Conservation (phyloP, 805 yeast species). For the Ogataea saltuana region DNA sequence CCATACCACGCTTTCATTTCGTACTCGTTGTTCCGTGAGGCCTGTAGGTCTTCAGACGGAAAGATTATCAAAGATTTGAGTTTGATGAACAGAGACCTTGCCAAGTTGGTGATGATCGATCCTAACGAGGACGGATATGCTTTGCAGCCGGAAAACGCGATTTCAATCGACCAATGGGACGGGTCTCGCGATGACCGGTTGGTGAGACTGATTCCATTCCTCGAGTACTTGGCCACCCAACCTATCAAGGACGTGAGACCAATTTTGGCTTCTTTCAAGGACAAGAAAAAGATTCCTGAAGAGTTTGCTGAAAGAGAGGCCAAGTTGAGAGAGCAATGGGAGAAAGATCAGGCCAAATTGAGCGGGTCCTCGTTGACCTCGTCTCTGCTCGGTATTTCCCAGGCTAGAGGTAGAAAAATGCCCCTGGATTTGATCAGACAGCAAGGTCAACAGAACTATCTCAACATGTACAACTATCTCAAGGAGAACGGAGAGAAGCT, state of each 20-base stretch:
- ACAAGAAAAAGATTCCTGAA: conserved; percentile 64
- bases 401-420: conserved; percentile 54
- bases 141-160: conserved; percentile 93
- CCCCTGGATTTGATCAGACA: conserved; percentile 89
- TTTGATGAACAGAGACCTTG: conserved; percentile 86
- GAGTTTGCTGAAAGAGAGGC: conserved; percentile 82
- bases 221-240: conserved; percentile 93
- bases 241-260: conserved; percentile 85
- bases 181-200: conserved; percentile 83
- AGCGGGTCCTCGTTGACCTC: conserved; percentile 25
- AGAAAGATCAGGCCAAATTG: conserved; percentile 46
- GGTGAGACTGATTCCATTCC: conserved; percentile 81
- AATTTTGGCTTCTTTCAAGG: conserved; percentile 69
- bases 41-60: conserved; percentile 87
- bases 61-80: conserved; percentile 86
- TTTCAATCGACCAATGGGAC: conserved; percentile 80
- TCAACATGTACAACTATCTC: conserved; percentile 66
- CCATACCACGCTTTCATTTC: conserved; percentile 89
- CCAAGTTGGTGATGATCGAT: conserved; percentile 79
- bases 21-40: conserved; percentile 87
- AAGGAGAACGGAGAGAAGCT: conserved; percentile 62
- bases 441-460: conserved; percentile 88
- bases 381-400: conserved; percentile 59
- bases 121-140: conserved; percentile 69
- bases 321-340: conserved; percentile 70